phyloP scores from a whole-genome alignment of 495 filamentous ascomycete species.

The Xylaria grammica region DNA sequence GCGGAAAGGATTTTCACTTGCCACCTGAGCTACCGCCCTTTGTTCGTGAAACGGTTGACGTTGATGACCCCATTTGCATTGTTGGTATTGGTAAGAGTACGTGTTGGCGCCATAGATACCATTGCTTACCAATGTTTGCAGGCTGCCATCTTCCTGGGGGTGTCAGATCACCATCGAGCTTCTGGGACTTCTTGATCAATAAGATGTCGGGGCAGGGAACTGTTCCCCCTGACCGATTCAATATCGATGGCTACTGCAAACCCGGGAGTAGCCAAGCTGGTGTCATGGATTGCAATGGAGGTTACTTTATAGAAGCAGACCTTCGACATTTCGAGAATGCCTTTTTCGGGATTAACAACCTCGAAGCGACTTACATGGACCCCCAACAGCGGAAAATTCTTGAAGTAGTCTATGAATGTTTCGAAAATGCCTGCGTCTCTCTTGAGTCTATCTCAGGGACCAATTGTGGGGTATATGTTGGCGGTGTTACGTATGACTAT shows the following conservation, averaged over 20 bases:
- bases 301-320: slow-evolving; percentile 46
- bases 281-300: slow-evolving; percentile 29
- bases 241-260: slow-evolving; percentile 22
- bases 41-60: no score
- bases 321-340: slow-evolving; percentile 45
- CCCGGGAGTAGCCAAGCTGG: slow-evolving; percentile 32
- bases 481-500: slow-evolving; percentile 56
- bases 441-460: slow-evolving; percentile 49
- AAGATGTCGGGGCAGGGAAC: slow-evolving; percentile 16
- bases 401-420: slow-evolving; percentile 44
- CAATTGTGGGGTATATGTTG: slow-evolving; percentile 57
- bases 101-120: no score
- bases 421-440: slow-evolving; percentile 54
- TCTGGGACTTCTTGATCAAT: slow-evolving; percentile 18
- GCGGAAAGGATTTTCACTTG: no score
- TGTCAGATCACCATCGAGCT: slow-evolving; percentile 9
- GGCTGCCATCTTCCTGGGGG: slow-evolving; percentile 21
- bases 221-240: slow-evolving; percentile 22
- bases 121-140: not conserved
- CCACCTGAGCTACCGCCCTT: no score
- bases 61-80: no score
- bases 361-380: slow-evolving; percentile 41
- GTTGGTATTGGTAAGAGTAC: no score
- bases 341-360: slow-evolving; percentile 44
- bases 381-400: slow-evolving; percentile 48